Base-by-base conservation (phyloP, 1,284 basidiomycete genomes). In the Apiotrichum sp. region DNA sequence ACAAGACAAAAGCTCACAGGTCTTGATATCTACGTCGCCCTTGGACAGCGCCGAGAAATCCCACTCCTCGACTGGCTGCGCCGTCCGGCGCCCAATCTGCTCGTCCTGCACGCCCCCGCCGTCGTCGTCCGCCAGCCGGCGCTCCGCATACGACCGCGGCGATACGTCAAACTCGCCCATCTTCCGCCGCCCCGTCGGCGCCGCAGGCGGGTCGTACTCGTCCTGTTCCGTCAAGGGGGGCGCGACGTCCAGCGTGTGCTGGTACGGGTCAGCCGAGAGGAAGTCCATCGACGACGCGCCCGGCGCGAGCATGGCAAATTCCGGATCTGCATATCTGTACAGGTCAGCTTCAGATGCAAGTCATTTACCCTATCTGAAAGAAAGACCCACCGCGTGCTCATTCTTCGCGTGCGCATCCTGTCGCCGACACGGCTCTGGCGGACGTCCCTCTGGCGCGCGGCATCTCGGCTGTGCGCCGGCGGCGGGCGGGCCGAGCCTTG, bases 361-460 rank as follows among this genome's bases (percentile, higher is more conserved):
- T 44, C n/a, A 47, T 14, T 3, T 2, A 38, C 22, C n/a, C 50
- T 34, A 82, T 83, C 4, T 86, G 31, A 29, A 29, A 29, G 84
- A 4, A 38, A 14, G 9, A 63, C 73, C 51, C 51, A 93, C 71
- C 90, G 84, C 82, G 86, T 88, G 14, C 89, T 91, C 84, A 93
- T 86, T 62, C 91, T 86, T 38, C 60, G 52, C 77, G 89, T 89
- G 82, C 89, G 90, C 76, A 93, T 90, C 79, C 88, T 89, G 81
- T 93, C 91, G 72, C 89, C 89, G 55, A 93, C 86, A 55, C 85
- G 82, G 56, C 86, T 85, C 72, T 86, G 88, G 39, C 73, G 59
- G 14, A 63, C 64, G 54, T 70, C 67, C 36, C 56, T 58, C 40
- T 41, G 36, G 29, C 13, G 11, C 11, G 8, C 39, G 32, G 22